These are phyloP conservation scores for Gautieria morchelliformis DNA, from an alignment of 768 basidiomycete species.

Conservation along the genomic window DNA sequence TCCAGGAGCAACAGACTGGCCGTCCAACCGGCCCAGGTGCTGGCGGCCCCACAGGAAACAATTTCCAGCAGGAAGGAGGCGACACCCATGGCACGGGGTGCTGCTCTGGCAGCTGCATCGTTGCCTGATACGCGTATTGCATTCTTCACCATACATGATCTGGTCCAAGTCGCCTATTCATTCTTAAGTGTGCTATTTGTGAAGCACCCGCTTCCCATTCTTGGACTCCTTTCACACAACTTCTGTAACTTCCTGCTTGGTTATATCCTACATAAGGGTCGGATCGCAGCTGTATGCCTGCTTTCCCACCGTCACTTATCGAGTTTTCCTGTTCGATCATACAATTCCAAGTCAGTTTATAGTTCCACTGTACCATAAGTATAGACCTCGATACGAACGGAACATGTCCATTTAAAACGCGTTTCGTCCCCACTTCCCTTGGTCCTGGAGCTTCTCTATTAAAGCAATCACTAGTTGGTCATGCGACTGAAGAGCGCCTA, in stretches of 20 bases:
- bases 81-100: constrained; percentile 35
- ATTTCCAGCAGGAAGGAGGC: constrained; percentile 43
- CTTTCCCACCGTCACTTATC: not conserved
- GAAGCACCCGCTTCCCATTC: not conserved
- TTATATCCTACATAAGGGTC: not conserved
- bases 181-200: not conserved
- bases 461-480: not conserved
- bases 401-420: not conserved
- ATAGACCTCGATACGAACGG: not conserved
- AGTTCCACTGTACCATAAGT: not conserved
- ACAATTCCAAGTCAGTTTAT: not conserved
- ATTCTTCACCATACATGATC: not conserved
- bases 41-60: constrained; percentile 31
- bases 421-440: not conserved
- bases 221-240: not conserved
- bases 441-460: too few relatives aligned
- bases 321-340: not conserved
- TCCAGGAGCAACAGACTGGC: constrained; percentile 69
- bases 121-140: constrained; percentile 27
- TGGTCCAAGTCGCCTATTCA: not conserved
- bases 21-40: constrained; percentile 43
- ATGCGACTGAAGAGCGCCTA: not conserved
- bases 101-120: constrained; percentile 55
- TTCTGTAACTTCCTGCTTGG: not conserved
- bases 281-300: not conserved